Conservation (phyloP, 78 protist species). For the Polysphondylium violaceum region DNA sequence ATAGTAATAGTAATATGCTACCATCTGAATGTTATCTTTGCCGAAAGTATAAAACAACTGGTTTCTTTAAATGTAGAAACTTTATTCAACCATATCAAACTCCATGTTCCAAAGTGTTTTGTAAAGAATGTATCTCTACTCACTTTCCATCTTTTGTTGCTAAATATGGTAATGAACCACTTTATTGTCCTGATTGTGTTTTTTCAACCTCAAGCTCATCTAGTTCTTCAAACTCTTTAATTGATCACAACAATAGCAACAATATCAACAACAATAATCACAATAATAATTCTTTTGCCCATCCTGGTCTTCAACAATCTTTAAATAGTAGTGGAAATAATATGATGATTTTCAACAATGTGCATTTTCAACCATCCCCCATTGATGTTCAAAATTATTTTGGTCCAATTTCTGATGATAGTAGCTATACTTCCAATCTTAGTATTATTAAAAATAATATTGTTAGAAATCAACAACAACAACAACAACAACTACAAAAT, state of each 20-base stretch:
- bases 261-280: not conserved
- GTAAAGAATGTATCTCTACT: conserved; percentile 42
- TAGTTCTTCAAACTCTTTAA: not conserved
- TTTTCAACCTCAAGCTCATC: not conserved
- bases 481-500: not conserved
- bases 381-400: not conserved
- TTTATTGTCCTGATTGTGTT: conserved; percentile 43
- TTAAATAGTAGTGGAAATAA: not conserved
- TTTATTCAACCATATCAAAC: not conserved
- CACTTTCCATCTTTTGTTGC: not conserved
- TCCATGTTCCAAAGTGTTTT: conserved; percentile 18
- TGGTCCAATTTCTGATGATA: not conserved
- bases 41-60: not conserved
- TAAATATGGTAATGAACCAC: not conserved
- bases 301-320: not conserved
- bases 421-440: not conserved
- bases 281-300: not conserved
- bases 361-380: not conserved
- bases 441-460: not conserved
- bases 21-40: conserved; percentile 25
- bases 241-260: not conserved
- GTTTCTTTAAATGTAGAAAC: conserved; percentile 2
- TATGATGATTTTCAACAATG: not conserved
- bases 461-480: not conserved
- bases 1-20: not conserved